phyloP scores from a whole-genome alignment of 1,284 basidiomycete genomes.

The Heterobasidion parviporum region DNA sequence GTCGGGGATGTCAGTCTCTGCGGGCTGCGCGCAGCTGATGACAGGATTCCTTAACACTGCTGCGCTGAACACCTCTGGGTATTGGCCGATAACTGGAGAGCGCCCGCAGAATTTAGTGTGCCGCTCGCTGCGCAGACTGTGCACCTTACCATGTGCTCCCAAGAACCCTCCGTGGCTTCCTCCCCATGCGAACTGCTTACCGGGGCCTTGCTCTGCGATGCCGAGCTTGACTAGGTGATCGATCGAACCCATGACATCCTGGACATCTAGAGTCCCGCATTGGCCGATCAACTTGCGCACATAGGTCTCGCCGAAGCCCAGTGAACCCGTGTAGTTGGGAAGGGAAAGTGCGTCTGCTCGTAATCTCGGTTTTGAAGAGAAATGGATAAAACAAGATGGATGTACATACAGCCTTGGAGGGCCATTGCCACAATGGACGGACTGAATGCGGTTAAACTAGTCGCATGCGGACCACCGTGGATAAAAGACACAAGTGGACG shows the following conservation, averaged over 20 bases:
- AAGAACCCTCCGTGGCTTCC: conserved; percentile 75
- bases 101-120: background rate
- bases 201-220: conserved; percentile 34
- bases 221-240: conserved; percentile 41
- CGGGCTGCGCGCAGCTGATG: conserved; percentile 45
- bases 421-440: conserved; percentile 37
- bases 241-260: conserved; percentile 51
- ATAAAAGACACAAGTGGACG: conserved; percentile 34
- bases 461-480: conserved; percentile 65
- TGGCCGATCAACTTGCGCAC: conserved; percentile 40
- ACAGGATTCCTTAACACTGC: conserved; percentile 66
- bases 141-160: conserved; percentile 44
- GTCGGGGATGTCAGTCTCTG: conserved; percentile 62
- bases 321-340: conserved; percentile 67
- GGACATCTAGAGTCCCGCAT: conserved; percentile 60
- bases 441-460: conserved; percentile 39
- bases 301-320: conserved; percentile 43
- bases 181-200: conserved; percentile 50
- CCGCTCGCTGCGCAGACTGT: background rate
- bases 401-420: conserved; percentile 49
- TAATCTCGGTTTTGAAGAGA: background rate
- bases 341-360: conserved; percentile 45
- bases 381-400: background rate
- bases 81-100: conserved; percentile 50
- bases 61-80: conserved; percentile 53